phyloP scores from a whole-genome alignment of 331 rosid species.

The Prunus yedoensis region DNA sequence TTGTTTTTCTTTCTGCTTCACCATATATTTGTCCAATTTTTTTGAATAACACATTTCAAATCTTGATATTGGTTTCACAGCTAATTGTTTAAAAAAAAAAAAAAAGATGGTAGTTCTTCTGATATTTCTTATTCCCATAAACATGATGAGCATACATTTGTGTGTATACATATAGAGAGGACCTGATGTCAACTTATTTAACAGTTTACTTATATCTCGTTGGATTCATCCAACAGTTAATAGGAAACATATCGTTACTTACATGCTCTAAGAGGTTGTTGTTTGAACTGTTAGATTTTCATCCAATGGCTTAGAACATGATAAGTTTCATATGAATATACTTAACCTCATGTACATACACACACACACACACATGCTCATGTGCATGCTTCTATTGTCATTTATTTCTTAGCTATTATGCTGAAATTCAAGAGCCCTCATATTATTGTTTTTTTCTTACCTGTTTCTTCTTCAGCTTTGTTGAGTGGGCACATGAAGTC shows the following conservation, averaged over 20 bases:
- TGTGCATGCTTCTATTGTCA: background rate
- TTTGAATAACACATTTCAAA: background rate
- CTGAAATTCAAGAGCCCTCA: background rate
- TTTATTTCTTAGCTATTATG: background rate
- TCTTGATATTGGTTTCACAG: background rate
- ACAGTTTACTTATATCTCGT: background rate
- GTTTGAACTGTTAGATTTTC: background rate
- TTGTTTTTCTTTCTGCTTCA: background rate
- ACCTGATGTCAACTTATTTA: background rate
- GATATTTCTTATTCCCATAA: too few relatives aligned
- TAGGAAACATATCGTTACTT: background rate
- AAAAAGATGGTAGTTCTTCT: background rate
- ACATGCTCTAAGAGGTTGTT: background rate
- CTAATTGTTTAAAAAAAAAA: too few relatives aligned
- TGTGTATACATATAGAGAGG: background rate
- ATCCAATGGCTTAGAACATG: background rate
- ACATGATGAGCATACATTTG: background rate
- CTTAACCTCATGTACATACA: background rate
- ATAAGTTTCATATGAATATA: background rate
- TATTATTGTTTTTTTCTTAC: constrained; percentile 8
- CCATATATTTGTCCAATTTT: background rate
- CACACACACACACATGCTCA: background rate
- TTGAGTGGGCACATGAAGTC: constrained; percentile 80
- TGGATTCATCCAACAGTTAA: background rate
- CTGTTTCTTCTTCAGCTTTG: constrained; percentile 59